A percentile compares a stretch with the other conserved stretches of the same genome.
phyloP scores from a whole-genome alignment of 768 basidiomycete genomes.

The Neoboletus magnificus region DNA sequence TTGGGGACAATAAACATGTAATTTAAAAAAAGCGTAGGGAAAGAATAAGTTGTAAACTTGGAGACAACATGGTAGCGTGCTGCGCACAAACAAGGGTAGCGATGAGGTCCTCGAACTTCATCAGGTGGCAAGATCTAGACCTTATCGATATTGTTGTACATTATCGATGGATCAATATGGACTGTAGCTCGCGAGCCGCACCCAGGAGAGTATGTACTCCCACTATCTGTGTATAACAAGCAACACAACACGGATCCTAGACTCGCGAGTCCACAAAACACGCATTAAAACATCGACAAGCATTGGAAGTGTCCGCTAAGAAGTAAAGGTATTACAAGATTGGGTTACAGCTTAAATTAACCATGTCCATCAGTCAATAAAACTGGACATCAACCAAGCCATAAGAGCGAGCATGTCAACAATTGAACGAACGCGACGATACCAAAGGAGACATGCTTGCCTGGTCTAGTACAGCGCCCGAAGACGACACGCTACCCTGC shows the following conservation, averaged over 20 bases:
- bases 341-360: constrained; percentile 1
- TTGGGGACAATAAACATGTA: no score
- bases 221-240: not conserved
- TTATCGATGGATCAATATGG: not conserved
- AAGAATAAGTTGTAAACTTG: not conserved
- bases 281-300: not conserved
- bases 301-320: not conserved
- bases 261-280: not conserved
- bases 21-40: no score
- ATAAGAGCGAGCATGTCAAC: not conserved
- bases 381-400: constrained; percentile 8
- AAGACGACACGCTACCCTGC: constrained; percentile 19
- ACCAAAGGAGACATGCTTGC: not conserved
- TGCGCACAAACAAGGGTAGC: no score
- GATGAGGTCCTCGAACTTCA: no score
- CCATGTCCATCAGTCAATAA: constrained; percentile 17
- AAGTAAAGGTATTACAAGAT: constrained; percentile 4
- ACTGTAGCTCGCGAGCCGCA: not conserved
- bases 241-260: not conserved
- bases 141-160: no score
- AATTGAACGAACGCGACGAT: not conserved
- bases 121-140: no score
- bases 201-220: not conserved
- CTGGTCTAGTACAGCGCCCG: constrained; percentile 26
- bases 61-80: not conserved